Percentiles rank a stretch among this genome's conserved stretches.
Evolutionary conservation across 2,329 filamentous ascomycete genomes (phyloP).

Genomic region (Diaporthe citri): DNA sequence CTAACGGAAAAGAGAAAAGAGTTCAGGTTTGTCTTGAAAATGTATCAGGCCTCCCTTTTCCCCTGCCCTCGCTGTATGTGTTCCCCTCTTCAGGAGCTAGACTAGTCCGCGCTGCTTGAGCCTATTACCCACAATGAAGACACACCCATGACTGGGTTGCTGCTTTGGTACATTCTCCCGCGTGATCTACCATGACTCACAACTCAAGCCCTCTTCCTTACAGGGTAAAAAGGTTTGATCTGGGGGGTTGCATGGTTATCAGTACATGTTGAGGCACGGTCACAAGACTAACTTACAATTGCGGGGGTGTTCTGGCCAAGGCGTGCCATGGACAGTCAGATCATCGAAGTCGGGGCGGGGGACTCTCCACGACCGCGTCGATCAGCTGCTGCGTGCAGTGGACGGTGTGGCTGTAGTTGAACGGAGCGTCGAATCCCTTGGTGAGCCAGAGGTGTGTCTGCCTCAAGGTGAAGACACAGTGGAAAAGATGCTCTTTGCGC

Average conservation of each 20-base stretch:
- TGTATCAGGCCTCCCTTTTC: too few species aligned
- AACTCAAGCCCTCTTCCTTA: not conserved
- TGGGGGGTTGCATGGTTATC: not conserved
- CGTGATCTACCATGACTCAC: not conserved
- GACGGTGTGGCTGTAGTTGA: not conserved
- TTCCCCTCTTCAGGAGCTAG: too few species aligned
- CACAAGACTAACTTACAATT: not conserved
- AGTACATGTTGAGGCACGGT: not conserved
- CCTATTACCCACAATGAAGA: not conserved
- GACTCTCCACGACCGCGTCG: not conserved
- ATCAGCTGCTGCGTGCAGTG: not conserved
- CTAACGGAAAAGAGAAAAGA: too few species aligned
- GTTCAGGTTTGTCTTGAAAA: too few species aligned
- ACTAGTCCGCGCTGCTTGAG: not conserved
- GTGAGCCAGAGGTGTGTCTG: constrained; percentile 8
- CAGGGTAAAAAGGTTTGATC: constrained; percentile 3
- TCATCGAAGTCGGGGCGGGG: not conserved
- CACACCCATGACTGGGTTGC: too few species aligned
- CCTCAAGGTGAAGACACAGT: not conserved
- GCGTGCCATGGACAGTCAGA: not conserved
- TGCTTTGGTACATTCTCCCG: not conserved
- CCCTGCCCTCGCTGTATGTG: too few species aligned
- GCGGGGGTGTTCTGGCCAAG: not conserved
- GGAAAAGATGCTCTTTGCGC: not conserved
- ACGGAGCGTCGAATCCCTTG: not conserved